These are phyloP conservation scores for Mesotaenium endlicherianum DNA, from an alignment of 139 green algal species.

Conservation along the genomic window DNA sequence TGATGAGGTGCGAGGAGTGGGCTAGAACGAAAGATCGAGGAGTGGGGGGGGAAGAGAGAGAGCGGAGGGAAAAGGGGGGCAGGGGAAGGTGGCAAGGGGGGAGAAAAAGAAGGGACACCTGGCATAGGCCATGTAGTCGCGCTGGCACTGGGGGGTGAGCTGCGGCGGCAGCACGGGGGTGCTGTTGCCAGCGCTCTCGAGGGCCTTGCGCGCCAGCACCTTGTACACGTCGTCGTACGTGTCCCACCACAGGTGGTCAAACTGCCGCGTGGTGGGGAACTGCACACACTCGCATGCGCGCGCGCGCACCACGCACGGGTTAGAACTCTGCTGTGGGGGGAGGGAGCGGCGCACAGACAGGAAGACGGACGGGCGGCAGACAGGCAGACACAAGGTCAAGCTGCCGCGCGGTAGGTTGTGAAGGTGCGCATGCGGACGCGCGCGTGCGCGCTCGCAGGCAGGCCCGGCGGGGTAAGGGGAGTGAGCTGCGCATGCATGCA, in stretches of 20 bases:
- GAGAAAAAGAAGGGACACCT: no score
- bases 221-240: constrained; percentile 18
- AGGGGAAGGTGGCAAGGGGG: no score
- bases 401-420: neutral
- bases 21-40: no score
- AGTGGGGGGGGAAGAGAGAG: neutral
- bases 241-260: constrained; percentile 22
- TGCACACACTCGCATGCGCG: neutral
- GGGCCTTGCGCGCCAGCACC: neutral
- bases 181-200: neutral
- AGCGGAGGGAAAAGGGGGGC: neutral
- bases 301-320: neutral
- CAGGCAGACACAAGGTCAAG: neutral
- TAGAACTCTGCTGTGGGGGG: neutral
- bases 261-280: constrained; percentile 14
- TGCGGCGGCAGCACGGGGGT: neutral
- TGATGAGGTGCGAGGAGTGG: no score
- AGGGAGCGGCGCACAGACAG: neutral
- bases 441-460: neutral
- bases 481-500: no score
- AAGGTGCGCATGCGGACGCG: neutral
- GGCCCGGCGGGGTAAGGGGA: no score
- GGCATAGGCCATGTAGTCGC: constrained; percentile 30
- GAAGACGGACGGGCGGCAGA: neutral
- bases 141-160: neutral